phyloP scores from a whole-genome alignment of 2,329 filamentous ascomycete species.

The Metarhizium anisopliae region DNA sequence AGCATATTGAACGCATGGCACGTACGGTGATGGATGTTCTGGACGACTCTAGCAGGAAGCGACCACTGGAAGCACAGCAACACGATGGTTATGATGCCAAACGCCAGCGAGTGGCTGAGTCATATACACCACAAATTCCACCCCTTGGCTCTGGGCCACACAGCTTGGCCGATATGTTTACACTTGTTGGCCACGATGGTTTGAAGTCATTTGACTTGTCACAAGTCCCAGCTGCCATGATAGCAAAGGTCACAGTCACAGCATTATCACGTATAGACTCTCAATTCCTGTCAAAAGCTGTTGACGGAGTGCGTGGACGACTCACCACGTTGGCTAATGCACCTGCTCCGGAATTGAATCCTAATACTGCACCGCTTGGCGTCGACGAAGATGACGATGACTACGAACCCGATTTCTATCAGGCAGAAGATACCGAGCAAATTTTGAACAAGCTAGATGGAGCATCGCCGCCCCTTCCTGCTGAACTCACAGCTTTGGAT shows the following conservation, averaged over 20 bases:
- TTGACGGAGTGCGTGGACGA: conserved; percentile 53
- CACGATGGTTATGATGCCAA: conserved; percentile 73
- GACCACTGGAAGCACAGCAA: conserved; percentile 61
- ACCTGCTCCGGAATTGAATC: conserved; percentile 39
- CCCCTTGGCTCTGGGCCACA: conserved; percentile 67
- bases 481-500: conserved; percentile 19
- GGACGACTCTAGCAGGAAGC: conserved; percentile 71
- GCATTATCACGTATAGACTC: conserved; percentile 66
- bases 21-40: conserved; percentile 70
- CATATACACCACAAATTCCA: conserved; percentile 45
- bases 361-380: conserved; percentile 51
- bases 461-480: conserved; percentile 41
- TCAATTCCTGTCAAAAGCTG: conserved; percentile 59
- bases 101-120: conserved; percentile 55
- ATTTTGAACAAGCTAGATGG: conserved; percentile 69
- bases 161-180: conserved; percentile 77
- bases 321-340: conserved; percentile 35
- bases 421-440: conserved; percentile 69
- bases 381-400: conserved; percentile 76
- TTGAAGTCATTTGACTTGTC: conserved; percentile 77
- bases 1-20: conserved; percentile 75
- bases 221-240: conserved; percentile 63
- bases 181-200: conserved; percentile 63
- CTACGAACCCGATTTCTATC: conserved; percentile 81
- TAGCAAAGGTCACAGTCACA: conserved; percentile 73